A percentile compares a stretch with the other conserved stretches of the same genome.
These are phyloP conservation scores for Leptoxyphium fumago DNA, from an alignment of 2,329 filamentous ascomycete species.

Conservation along the genomic window DNA sequence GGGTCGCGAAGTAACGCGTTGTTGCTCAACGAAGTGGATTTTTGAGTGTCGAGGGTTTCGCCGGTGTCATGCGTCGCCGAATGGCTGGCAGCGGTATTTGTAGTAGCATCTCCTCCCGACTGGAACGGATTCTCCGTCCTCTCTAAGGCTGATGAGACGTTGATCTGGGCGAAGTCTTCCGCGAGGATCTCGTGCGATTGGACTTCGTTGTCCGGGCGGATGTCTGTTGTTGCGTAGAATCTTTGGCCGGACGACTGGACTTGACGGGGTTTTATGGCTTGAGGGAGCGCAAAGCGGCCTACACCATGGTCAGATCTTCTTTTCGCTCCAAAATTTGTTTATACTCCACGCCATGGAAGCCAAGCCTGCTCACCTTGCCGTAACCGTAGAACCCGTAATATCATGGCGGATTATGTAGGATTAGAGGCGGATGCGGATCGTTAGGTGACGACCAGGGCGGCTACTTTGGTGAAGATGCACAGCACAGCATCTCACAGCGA, in stretches of 20 bases:
- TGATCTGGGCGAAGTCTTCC: background rate
- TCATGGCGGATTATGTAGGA: conserved; percentile 18
- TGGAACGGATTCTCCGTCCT: background rate
- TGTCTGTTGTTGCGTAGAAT: conserved; percentile 21
- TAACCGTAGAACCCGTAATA: conserved; percentile 26
- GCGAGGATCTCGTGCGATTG: background rate
- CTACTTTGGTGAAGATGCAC: background rate
- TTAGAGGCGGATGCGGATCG: background rate
- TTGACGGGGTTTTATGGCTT: conserved; percentile 16
- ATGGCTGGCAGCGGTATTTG: conserved; percentile 2
- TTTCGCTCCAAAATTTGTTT: background rate
- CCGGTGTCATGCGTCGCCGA: conserved; percentile 1
- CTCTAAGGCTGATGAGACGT: conserved; percentile 1
- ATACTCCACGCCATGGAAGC: background rate
- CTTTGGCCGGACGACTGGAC: conserved; percentile 19
- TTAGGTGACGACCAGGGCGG: background rate
- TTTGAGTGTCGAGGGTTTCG: conserved; percentile 13
- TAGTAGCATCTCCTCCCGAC: background rate
- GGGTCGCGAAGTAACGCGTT: conserved; percentile 21
- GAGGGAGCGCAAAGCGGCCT: conserved; percentile 27
- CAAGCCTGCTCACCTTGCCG: conserved; percentile 21
- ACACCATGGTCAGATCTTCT: conserved; percentile 2
- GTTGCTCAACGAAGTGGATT: conserved; percentile 16
- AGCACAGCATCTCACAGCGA: background rate
- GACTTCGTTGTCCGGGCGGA: conserved; percentile 13